These are phyloP conservation scores for Quercus ilex DNA, from an alignment of 306 rosid species.

Conservation along the genomic window DNA sequence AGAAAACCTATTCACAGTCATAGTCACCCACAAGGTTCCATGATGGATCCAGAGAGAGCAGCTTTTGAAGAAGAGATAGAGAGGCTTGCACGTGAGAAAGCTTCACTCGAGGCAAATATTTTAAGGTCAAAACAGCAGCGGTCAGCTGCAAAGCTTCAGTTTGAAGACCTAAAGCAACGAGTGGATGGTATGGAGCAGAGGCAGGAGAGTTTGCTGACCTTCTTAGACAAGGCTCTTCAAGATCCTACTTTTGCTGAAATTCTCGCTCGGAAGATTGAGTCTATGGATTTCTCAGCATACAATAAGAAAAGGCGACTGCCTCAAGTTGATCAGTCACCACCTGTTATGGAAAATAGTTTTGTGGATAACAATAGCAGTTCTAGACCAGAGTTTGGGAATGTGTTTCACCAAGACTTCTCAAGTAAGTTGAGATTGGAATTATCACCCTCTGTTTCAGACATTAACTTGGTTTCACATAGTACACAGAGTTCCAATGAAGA, in stretches of 20 bases:
- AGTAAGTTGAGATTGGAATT: slow-evolving; percentile 76
- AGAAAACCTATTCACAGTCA: slow-evolving; percentile 99
- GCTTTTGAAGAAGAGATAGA: slow-evolving; percentile 85
- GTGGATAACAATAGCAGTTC: slow-evolving; percentile 63
- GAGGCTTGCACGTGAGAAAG: slow-evolving; percentile 62
- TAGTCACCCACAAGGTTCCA: slow-evolving; percentile 83
- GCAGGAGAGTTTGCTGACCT: slow-evolving; percentile 54
- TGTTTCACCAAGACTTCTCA: slow-evolving; percentile 81
- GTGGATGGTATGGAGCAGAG: slow-evolving; percentile 60
- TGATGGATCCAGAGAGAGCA: slow-evolving; percentile 78
- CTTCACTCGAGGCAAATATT: slow-evolving; percentile 63
- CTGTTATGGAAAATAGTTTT: slow-evolving; percentile 51
- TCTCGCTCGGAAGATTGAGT: slow-evolving; percentile 66
- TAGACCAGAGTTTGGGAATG: slow-evolving; percentile 62
- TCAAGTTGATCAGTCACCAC: slow-evolving; percentile 45
- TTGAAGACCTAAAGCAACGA: slow-evolving; percentile 55
- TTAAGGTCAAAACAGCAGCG: slow-evolving; percentile 51
- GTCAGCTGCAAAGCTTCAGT: slow-evolving; percentile 52
- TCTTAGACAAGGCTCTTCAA: slow-evolving; percentile 65
- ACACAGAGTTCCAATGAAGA: slow-evolving; percentile 88
- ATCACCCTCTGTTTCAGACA: slow-evolving; percentile 80
- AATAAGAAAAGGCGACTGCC: slow-evolving; percentile 91
- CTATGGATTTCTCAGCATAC: slow-evolving; percentile 73
- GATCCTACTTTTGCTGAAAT: slow-evolving; percentile 62
- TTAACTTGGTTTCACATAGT: slow-evolving; percentile 78